A percentile compares a stretch with the other conserved stretches of the same genome.
phyloP scores from a whole-genome alignment of 2,329 filamentous ascomycete species.

The Colletotrichum gigasporum region DNA sequence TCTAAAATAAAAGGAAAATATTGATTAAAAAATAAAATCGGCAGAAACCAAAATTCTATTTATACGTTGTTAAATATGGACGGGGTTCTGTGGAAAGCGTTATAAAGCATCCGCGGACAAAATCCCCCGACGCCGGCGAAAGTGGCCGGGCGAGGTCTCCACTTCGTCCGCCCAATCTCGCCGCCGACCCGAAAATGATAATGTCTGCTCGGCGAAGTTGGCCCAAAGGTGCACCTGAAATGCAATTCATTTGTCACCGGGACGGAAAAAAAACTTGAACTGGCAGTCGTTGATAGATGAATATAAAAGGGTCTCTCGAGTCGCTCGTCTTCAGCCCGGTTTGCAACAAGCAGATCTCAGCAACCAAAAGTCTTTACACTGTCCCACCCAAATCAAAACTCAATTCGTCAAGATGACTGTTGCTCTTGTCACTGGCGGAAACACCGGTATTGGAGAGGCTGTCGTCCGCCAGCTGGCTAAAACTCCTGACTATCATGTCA shows the following conservation, averaged over 20 bases:
- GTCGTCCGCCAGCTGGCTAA: slow-evolving; percentile 35
- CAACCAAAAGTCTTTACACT: no score
- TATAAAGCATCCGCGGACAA: no score
- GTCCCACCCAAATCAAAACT: not conserved
- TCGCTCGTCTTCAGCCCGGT: no score
- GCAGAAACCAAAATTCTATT: no score
- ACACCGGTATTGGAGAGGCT: slow-evolving; percentile 24
- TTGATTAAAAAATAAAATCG: no score
- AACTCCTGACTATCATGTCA: slow-evolving; percentile 41
- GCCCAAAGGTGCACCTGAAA: not conserved
- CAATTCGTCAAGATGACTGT: not conserved
- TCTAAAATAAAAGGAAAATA: no score
- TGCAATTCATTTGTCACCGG: not conserved
- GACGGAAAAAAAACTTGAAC: not conserved
- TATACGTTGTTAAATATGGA: no score
- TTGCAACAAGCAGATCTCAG: no score
- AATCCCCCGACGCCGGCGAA: not conserved
- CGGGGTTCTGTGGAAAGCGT: no score
- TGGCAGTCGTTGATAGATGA: not conserved
- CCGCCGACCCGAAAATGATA: not conserved
- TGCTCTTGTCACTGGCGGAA: slow-evolving; percentile 25
- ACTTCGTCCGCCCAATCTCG: not conserved
- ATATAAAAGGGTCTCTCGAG: no score
- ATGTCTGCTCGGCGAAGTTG: not conserved
- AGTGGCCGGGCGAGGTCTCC: not conserved